Evolutionary conservation across 257 asterid species (phyloP), one percentile per base, ranked within the genome.

Genomic region (Salvia hispanica): DNA sequence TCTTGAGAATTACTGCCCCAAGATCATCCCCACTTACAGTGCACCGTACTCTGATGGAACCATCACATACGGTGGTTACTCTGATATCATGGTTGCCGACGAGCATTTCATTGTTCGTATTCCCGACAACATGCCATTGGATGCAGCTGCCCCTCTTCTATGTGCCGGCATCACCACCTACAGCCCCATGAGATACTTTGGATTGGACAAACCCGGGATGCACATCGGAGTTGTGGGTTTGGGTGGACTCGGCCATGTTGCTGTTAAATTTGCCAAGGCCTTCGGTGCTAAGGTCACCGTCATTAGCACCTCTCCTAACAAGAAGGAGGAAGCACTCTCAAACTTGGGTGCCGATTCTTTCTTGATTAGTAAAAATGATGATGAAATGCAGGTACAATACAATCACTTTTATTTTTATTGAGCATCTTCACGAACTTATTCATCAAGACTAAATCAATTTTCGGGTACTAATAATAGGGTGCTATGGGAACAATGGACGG

Each of bases 221-320:
- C 72, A 71, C 33, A 15, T 83, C 7, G 85, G 85, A 5, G 69
- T 80, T 6, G 82, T 80, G 0, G 85, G 85, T 2, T 56, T 78
- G 3, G 89, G 86, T 5, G 37, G 88, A 11, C 79, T 83, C 0
- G 86, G 88, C 16, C 85, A 80, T 45, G 66, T 79, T 6, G 83
- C 78, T 1, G 78, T 79, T 1, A 82, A 79, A 31, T 74, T 77
- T 1, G 85, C 82, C 0, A 80, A 83, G 82, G 86, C 84, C 4
- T 79, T 84, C 5, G 86, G 86, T 5, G 7, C 61, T 9, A 74
- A 74, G 42, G 86, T 34, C 37, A 34, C 37, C 4, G 37, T 34
- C 5, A 34, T 34, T 34, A 34, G 37, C 37, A 34, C 37, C 37
- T 34, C 37, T 5, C 37, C 37, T 34, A 34, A 34, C 37, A 83